Conservation (phyloP, 202 grass and related monocot genomes). For the Bolboschoenoplectus hybrid region DNA sequence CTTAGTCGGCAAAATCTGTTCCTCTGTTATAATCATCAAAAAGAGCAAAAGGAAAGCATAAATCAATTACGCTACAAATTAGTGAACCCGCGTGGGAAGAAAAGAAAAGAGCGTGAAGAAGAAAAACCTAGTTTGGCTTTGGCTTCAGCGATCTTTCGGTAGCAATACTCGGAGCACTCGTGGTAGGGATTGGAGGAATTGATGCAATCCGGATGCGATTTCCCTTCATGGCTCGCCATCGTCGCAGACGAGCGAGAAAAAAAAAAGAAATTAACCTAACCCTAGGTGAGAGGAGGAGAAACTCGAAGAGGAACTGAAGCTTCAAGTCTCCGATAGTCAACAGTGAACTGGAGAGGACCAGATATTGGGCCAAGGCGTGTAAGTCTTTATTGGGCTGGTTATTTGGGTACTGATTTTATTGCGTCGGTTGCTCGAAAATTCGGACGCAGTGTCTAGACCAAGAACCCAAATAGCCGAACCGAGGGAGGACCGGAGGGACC, state of each 20-base stretch:
- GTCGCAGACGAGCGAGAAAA: not conserved
- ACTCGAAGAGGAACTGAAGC: not conserved
- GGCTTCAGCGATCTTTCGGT: slow-evolving; percentile 58
- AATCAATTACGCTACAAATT: not conserved
- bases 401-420: not conserved
- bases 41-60: not conserved
- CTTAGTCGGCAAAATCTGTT: slow-evolving; percentile 31
- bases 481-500: not conserved
- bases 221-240: slow-evolving; percentile 41
- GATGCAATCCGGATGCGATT: slow-evolving; percentile 63
- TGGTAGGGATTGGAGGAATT: slow-evolving; percentile 82
- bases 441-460: not conserved
- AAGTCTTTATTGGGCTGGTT: not conserved
- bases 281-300: slow-evolving; percentile 21
- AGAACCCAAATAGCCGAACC: not conserved
- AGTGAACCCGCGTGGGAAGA: slow-evolving; percentile 7
- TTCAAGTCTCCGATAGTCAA: not conserved
- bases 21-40: slow-evolving; percentile 15
- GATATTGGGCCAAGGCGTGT: not conserved
- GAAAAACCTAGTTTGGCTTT: slow-evolving; percentile 45
- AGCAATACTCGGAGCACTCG: slow-evolving; percentile 81
- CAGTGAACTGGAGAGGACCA: slow-evolving; percentile 8
- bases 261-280: not conserved
- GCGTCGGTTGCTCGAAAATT: not conserved
- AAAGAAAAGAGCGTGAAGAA: slow-evolving; percentile 2